phyloP scores from a whole-genome alignment of 2,329 filamentous ascomycete species.

The Colletotrichum sp. region DNA sequence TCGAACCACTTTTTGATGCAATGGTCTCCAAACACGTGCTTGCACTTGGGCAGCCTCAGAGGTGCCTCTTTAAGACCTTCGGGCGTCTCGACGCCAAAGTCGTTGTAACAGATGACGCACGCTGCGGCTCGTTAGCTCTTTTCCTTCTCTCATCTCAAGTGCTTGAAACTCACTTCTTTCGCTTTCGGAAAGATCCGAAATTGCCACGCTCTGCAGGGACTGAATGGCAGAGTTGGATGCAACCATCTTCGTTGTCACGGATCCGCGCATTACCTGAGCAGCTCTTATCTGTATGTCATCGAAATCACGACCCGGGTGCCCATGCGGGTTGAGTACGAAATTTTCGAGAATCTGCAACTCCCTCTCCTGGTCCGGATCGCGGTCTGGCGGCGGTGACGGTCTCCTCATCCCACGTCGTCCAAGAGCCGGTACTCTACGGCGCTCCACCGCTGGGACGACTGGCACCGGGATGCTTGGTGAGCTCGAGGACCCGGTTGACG shows the following conservation, averaged over 20 bases:
- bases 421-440: not conserved
- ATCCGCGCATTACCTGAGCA: slow-evolving; percentile 52
- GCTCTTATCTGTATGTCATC: slow-evolving; percentile 42
- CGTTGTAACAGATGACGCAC: slow-evolving; percentile 70
- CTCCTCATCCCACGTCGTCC: slow-evolving; percentile 3
- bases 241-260: slow-evolving; percentile 47
- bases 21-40: slow-evolving; percentile 67
- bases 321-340: not conserved
- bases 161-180: slow-evolving; percentile 50
- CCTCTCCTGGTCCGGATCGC: not conserved
- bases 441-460: not conserved
- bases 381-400: slow-evolving; percentile 6
- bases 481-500: not conserved
- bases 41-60: slow-evolving; percentile 64
- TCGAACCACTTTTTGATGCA: slow-evolving; percentile 72
- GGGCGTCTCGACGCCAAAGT: slow-evolving; percentile 60
- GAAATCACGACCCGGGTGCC: not conserved
- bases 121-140: slow-evolving; percentile 37
- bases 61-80: slow-evolving; percentile 64
- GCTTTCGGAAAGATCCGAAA: slow-evolving; percentile 47
- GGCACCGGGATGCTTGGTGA: not conserved
- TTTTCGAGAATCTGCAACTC: slow-evolving; percentile 21
- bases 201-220: slow-evolving; percentile 50
- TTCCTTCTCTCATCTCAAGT: not conserved
- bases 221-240: slow-evolving; percentile 52